Base-by-base conservation (phyloP, 1,284 basidiomycete species). In the Phellinidium pouzarii region DNA sequence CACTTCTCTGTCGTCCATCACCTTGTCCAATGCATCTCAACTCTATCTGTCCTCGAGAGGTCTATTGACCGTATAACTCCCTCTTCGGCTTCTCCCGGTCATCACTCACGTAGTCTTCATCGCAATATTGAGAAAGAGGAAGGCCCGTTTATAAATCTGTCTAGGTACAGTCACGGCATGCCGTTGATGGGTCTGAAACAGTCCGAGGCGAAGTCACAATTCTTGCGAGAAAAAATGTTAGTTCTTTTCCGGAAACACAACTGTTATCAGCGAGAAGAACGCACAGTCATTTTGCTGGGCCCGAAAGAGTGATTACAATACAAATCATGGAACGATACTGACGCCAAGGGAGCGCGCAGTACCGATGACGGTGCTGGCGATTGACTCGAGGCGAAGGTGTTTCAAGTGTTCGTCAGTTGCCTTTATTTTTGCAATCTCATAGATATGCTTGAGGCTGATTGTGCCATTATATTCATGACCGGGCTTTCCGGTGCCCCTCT, bases 361-460 rank as follows among this genome's bases (percentile, higher is more conserved):
- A 52, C 90, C 93, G 59, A 94, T 71, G 57, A 97, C 75, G 64
- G 87, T 89, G 66, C 83, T 84, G n/a, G 91, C 87, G 44, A 97
- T 86, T 59, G 82, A 81, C 74, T 94, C 89, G 61, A 94, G 75
- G 55, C 81, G 79, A 57, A 94, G 76, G 64, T 87, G 85, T 72
- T 82, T 86, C 73, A 95, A 72, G 66, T 91, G 87, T 53, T 87
- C 85, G 71, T 99, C 96, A 61, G 79, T 82, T 57, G 84, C 80
- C 75, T 99, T 99, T 68, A 99, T 90, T 77, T 91, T 96, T 36
- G 96, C 94, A 65, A 99, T 98, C 76, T 99, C 96, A 70, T 96
- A 99, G 64, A 99, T 80, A 73, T 98, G 94, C 76, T 99, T 99
- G 64, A 99, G 78, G 60, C 82, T 90, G 63, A 99, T 79, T 25